Evolutionary conservation across 108 stramenopile species (phyloP).

Genomic region (Aureococcus anophagefferens): DNA sequence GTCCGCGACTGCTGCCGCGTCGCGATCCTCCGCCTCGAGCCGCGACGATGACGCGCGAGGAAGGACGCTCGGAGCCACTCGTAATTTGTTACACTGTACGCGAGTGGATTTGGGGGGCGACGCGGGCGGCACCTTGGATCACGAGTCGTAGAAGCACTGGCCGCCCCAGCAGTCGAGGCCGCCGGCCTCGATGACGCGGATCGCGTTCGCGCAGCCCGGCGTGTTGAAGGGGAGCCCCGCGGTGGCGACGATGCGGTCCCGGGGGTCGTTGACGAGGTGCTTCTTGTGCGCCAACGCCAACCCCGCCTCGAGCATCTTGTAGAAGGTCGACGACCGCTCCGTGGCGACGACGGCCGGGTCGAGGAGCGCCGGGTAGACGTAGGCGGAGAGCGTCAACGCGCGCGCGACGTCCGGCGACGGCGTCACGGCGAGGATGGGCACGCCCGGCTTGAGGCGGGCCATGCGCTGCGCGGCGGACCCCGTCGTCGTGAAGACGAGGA

Average conservation of each 20-base stretch:
- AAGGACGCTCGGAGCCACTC: too few relatives aligned
- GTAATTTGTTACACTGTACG: too few relatives aligned
- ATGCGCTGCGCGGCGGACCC: constrained; percentile 75
- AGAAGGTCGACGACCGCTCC: neutral
- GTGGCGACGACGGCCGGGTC: constrained; percentile 1
- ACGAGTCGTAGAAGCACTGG: constrained; percentile 32
- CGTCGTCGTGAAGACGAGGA: constrained; percentile 75
- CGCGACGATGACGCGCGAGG: too few relatives aligned
- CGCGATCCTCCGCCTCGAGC: too few relatives aligned
- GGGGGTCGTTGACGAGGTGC: constrained; percentile 64
- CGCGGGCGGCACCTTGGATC: too few relatives aligned
- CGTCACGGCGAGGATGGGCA: constrained; percentile 84
- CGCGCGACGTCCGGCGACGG: constrained; percentile 68
- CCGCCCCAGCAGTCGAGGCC: constrained; percentile 79
- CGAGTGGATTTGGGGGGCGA: too few relatives aligned
- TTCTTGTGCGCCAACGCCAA: constrained; percentile 38
- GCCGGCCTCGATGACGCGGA: constrained; percentile 76
- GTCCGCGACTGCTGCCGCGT: too few relatives aligned
- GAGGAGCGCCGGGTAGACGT: constrained; percentile 63
- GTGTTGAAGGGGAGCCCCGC: constrained; percentile 83
- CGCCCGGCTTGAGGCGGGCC: constrained; percentile 52
- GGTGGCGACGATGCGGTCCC: constrained; percentile 81
- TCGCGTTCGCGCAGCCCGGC: constrained; percentile 73
- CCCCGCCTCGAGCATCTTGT: neutral
- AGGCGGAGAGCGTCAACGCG: constrained; percentile 76